A percentile compares a stretch with the other conserved stretches of the same genome.
phyloP scores from a whole-genome alignment of 768 basidiomycete genomes.

The Russula olivacea region DNA sequence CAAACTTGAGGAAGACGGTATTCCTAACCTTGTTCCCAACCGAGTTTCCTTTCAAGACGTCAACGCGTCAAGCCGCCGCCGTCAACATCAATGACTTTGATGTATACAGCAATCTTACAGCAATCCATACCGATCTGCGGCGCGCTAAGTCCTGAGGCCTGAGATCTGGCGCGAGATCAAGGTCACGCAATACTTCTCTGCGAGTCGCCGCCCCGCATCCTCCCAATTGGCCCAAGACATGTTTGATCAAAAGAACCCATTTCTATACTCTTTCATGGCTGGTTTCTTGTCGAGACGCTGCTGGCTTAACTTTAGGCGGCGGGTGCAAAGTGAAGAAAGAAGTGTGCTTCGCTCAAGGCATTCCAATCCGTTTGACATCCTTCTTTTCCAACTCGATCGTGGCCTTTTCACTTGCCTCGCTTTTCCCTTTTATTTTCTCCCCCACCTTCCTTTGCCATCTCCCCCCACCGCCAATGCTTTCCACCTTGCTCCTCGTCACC shows the following conservation, averaged over 20 bases:
- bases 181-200: background rate
- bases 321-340: background rate
- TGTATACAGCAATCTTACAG: too few species aligned
- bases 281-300: background rate
- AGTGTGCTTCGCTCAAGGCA: background rate
- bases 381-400: background rate
- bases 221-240: background rate
- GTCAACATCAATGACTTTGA: too few species aligned
- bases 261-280: background rate
- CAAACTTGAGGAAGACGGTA: too few species aligned
- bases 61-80: too few species aligned
- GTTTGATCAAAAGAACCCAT: background rate
- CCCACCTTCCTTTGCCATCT: conserved; percentile 18
- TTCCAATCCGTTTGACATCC: background rate
- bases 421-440: background rate
- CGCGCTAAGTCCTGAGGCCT: too few species aligned
- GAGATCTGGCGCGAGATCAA: too few species aligned
- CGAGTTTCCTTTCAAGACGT: too few species aligned
- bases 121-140: too few species aligned
- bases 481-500: conserved; percentile 22
- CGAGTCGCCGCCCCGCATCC: background rate
- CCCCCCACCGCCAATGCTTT: conserved; percentile 13
- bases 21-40: background rate
- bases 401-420: background rate
- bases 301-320: background rate